These are phyloP conservation scores for Phialophora expanda DNA, from an alignment of 2,329 filamentous ascomycete species.

Conservation along the genomic window DNA sequence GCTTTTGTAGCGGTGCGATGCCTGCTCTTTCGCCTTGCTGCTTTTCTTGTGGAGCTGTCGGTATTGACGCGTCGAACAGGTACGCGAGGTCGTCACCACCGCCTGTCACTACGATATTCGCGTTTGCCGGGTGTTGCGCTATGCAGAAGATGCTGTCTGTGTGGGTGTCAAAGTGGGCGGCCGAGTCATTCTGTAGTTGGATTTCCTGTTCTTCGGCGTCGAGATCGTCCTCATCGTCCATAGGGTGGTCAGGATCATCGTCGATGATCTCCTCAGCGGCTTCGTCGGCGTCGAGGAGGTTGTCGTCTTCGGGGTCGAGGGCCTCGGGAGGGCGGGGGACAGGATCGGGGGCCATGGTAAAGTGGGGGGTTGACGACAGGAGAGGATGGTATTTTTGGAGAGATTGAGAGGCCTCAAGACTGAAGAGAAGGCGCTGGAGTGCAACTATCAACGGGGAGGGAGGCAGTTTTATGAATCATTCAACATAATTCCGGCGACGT, in stretches of 20 bases:
- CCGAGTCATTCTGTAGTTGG: constrained; percentile 85
- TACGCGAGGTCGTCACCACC: constrained; percentile 86
- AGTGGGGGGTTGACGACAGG: not conserved
- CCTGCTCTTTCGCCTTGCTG: constrained; percentile 63
- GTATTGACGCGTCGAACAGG: constrained; percentile 73
- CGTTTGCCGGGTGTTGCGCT: constrained; percentile 82
- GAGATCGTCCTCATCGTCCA: constrained; percentile 69
- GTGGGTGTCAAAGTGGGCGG: constrained; percentile 88
- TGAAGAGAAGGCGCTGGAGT: not conserved
- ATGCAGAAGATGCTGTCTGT: constrained; percentile 94
- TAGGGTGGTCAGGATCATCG: constrained; percentile 67
- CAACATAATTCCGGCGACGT: constrained; percentile 9
- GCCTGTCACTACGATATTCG: constrained; percentile 82
- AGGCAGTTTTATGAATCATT: not conserved
- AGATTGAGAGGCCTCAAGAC: not conserved
- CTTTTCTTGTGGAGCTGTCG: constrained; percentile 69
- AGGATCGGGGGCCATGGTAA: constrained; percentile 33
- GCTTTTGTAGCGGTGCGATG: constrained; percentile 69
- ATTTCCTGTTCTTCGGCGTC: constrained; percentile 69
- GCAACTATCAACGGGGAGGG: not conserved
- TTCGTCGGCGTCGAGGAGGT: constrained; percentile 77
- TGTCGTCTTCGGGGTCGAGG: constrained; percentile 62
- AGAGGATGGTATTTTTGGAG: not conserved
- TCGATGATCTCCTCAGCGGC: constrained; percentile 74
- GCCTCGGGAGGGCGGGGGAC: constrained; percentile 41